Evolutionary conservation across 1,139 yeast species (phyloP).

Genomic region (Candida neerlandica): DNA sequence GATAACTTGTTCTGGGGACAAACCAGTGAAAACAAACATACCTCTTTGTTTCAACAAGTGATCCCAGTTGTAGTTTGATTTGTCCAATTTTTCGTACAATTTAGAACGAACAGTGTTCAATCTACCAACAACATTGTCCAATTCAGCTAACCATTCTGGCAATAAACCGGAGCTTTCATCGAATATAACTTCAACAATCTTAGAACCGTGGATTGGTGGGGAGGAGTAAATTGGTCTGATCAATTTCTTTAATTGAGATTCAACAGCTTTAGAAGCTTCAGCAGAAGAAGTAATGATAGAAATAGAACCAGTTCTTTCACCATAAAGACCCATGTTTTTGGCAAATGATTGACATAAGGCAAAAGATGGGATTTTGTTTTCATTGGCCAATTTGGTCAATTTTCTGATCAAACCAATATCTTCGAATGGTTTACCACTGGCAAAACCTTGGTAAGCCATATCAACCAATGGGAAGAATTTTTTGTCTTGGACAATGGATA

Average conservation of each 20-base stretch:
- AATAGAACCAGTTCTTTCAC: slow-evolving; percentile 94
- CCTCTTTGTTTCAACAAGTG: slow-evolving; percentile 90
- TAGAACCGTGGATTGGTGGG: slow-evolving; percentile 94
- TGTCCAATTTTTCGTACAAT: slow-evolving; percentile 59
- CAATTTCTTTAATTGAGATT: slow-evolving; percentile 77
- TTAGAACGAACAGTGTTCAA: slow-evolving; percentile 74
- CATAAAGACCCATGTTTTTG: slow-evolving; percentile 95
- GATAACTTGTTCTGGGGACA: slow-evolving; percentile 68
- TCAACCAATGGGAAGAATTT: slow-evolving; percentile 86
- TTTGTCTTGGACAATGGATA: slow-evolving; percentile 55
- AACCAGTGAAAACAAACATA: slow-evolving; percentile 94
- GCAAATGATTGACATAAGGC: slow-evolving; percentile 91
- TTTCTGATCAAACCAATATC: slow-evolving; percentile 54
- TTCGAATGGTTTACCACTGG: slow-evolving; percentile 67
- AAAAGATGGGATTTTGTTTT: slow-evolving; percentile 52
- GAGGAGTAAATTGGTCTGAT: slow-evolving; percentile 89
- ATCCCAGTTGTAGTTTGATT: slow-evolving; percentile 71
- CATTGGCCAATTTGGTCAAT: slow-evolving; percentile 50
- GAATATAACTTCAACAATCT: slow-evolving; percentile 78
- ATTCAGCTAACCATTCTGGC: slow-evolving; percentile 77
- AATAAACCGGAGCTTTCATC: slow-evolving; percentile 53
- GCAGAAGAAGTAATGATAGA: slow-evolving; percentile 58
- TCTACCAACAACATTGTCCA: slow-evolving; percentile 74
- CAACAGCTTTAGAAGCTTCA: slow-evolving; percentile 51
- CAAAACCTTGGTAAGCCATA: slow-evolving; percentile 97